Evolutionary conservation across 78 protist species (phyloP).

Genomic region (Speleostelium caveatum): DNA sequence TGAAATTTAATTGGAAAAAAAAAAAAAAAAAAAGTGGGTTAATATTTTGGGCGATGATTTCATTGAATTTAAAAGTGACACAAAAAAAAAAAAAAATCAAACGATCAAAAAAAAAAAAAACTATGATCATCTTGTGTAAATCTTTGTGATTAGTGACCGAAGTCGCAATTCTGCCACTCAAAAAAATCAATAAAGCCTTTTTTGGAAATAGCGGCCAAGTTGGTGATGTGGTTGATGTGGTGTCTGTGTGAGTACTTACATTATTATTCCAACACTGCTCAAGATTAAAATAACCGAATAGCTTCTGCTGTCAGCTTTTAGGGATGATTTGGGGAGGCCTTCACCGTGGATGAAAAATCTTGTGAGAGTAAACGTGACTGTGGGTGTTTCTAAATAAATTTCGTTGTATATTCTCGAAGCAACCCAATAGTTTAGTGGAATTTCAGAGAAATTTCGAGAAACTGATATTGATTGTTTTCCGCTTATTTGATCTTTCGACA

Average conservation of each 20-base stretch:
- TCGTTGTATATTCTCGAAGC: conserved; percentile 52
- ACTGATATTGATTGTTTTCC: not conserved
- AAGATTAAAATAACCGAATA: not conserved
- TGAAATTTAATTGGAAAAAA: not conserved
- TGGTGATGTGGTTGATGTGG: not conserved
- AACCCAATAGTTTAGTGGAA: conserved; percentile 17
- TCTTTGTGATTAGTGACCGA: no score
- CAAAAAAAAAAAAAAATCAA: no score
- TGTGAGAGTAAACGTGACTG: not conserved
- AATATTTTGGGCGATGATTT: no score
- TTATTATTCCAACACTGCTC: not conserved
- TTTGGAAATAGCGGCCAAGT: not conserved
- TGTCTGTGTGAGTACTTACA: not conserved
- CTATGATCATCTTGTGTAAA: no score
- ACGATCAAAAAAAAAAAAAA: no score
- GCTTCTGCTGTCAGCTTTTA: not conserved
- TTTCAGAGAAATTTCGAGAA: not conserved
- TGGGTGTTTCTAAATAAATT: not conserved
- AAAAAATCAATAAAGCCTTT: no score
- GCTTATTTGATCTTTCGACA: not conserved
- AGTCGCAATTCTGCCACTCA: no score
- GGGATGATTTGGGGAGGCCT: not conserved
- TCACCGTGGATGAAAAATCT: not conserved
- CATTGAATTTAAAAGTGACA: no score
- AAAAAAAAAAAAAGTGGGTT: not conserved